phyloP scores from a whole-genome alignment of 345 rosid genomes.

The Rubroshorea leprosula region DNA sequence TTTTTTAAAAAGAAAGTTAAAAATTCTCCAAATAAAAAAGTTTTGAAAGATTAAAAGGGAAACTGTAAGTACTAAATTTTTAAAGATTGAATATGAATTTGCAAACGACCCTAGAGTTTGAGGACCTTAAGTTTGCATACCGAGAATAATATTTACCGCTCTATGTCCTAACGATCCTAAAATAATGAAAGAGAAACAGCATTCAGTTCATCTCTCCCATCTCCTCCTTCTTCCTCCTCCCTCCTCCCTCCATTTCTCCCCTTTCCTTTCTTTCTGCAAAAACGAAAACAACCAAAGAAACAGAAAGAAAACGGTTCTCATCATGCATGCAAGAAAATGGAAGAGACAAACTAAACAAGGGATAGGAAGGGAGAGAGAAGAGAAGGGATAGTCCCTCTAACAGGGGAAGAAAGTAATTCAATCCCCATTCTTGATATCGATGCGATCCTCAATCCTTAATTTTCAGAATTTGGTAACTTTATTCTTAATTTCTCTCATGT shows the following conservation, averaged over 20 bases:
- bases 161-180: no score
- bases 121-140: no score
- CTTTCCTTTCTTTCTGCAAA: neutral
- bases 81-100: no score
- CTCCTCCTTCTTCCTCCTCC: neutral
- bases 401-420: neutral
- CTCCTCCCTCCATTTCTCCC: neutral
- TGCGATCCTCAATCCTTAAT: conserved; percentile 3
- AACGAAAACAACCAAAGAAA: neutral
- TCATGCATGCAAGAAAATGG: neutral
- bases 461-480: neutral
- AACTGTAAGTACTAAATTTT: no score
- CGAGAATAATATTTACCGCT: no score
- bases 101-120: no score
- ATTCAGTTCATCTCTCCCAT: neutral
- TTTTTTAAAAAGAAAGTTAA: no score
- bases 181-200: neutral
- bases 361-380: no score
- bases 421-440: neutral
- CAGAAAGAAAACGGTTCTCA: neutral
- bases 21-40: no score
- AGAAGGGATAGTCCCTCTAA: no score
- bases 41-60: no score
- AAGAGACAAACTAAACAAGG: no score
- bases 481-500: neutral